Evolutionary conservation across 164 flowering plant genomes (phyloP), one percentile per base, ranked within the genome.

Genomic region (Dillenia suffruticosa): DNA sequence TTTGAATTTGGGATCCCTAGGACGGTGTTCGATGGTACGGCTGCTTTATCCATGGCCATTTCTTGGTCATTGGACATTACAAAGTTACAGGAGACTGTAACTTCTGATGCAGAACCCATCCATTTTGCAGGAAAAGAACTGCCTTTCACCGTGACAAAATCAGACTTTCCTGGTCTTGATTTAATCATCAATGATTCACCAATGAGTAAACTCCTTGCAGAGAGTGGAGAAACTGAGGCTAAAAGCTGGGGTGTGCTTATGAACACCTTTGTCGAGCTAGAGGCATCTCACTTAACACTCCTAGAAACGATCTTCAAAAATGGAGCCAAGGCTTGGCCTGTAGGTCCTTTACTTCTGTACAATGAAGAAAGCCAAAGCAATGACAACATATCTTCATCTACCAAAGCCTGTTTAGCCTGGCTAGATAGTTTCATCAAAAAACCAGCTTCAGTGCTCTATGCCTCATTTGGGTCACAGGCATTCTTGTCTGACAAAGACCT

Each of bases 231-330:
- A n/a, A 56, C 64, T 2, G 74, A 72, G 9, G n/a, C 15, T 0
- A 24, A 57, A 7, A 70, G 74, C 40, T 65, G 69, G 69, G 74
- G 70, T 8, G 66, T 70, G 32, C 19, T 70, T 1, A 61, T 70
- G 6, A 70, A 70, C 54, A 70, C 66, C 59, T 70, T 70, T 12
- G 32, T 22, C 1, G 74, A 65, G 46, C 46, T 70, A 4, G 69
- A 70, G 16, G 13, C 32, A n/a, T 15, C 32, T 2, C 63, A 70
- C 14, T 47, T 71, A 12, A 11, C 57, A 2, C 15, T 54, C 8
- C 46, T 66, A 0, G 70, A 71, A 47, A 52, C 74, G 1, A 62
- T 71, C n/a, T 59, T 44, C 14, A 19, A 15, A 0, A 56, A 54
- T 43, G 68, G 58, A 5, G 68, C 68, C 3, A 65, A 62, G 24